Percentiles rank a stretch among this genome's conserved stretches.
phyloP scores from a whole-genome alignment of 2,329 filamentous ascomycete genomes.

The Alternaria viburni region DNA sequence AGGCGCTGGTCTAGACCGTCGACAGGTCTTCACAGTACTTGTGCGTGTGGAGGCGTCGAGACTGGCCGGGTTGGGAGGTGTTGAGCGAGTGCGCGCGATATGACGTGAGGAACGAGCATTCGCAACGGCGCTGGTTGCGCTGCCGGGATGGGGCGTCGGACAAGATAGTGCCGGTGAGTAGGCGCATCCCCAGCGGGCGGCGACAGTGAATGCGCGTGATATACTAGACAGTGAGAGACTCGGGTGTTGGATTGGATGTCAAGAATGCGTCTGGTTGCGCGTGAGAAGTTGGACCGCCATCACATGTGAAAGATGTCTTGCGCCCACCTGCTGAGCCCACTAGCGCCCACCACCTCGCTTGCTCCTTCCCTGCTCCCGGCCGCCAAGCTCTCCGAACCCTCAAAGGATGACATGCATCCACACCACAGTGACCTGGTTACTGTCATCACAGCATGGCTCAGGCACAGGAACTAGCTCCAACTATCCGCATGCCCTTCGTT shows the following conservation, averaged over 20 bases:
- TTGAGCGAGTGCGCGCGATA: constrained; percentile 19
- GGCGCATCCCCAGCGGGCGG: constrained; percentile 19
- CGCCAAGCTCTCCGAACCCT: neutral
- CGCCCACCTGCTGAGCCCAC: constrained; percentile 1
- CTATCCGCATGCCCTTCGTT: neutral
- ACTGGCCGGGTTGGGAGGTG: constrained; percentile 14
- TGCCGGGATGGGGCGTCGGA: neutral
- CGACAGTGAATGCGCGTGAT: neutral
- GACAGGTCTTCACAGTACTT: neutral
- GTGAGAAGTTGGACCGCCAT: constrained; percentile 2
- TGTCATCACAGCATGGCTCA: neutral
- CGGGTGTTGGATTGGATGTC: neutral
- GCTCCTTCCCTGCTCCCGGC: constrained; percentile 2
- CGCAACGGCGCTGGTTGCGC: constrained; percentile 4
- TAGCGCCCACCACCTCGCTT: constrained; percentile 6
- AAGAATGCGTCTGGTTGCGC: constrained; percentile 3
- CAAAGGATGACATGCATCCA: neutral
- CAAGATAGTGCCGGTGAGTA: constrained; percentile 16
- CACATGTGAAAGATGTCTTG: constrained; percentile 3
- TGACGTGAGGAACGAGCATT: constrained; percentile 17
- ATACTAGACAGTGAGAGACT: neutral
- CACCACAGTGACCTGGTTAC: neutral
- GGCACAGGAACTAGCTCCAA: neutral
- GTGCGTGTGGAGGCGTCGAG: neutral
- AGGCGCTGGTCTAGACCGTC: neutral